Base-by-base conservation (phyloP, 2,329 filamentous ascomycete genomes). In the Epichloe bromicola region DNA sequence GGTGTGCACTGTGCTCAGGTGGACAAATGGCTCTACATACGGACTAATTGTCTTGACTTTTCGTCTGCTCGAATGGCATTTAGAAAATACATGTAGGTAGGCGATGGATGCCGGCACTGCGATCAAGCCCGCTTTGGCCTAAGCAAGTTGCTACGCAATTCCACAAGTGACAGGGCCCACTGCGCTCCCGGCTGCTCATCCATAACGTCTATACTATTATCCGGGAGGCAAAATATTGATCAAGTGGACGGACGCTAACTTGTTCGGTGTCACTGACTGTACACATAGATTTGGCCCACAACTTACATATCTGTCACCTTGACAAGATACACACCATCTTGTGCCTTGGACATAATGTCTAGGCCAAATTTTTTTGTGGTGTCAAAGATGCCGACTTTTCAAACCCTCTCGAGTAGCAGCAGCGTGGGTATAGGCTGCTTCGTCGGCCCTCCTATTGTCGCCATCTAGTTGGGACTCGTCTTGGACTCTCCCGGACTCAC, bases 401-500 rank as follows among this genome's bases (percentile, higher is more conserved):
- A 43, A 17, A 30, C 12, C 26, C 33, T 38, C 30, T 30, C 19
- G 20, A 40, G 36, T 17, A 8, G 33, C 19, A 37, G 33, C 17
- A 15, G 14, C 23, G 30, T 36, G 19, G 15, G 40, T 23, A 3
- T 23, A 42, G 39, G 8, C 47, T 26, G 46, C n/a, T 30, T 30
- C 30, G 42, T 14, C 14, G 30, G 30, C 3, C 30, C 30, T 30
- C 30, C 30, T 30, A 4, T 30, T 30, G 30, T 30, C 8, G 11
- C 10, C 10, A 8, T 30, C 12, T 46, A 20, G 14, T 43, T 23
- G 26, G 20, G 41, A 30, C 41, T 30, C 26, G 41, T 12, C 20
- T n/a, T 14, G 14, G 40, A 26, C 19, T 26, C 14, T 52, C 26
- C 43, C 50, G 47, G 45, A 53, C 48, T 56, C 49, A 44, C 46